Percentiles rank a stretch among this genome's conserved stretches.
phyloP scores from a whole-genome alignment of 371 early-diverging fungal genomes.

The Syncephalastrum monosporum region DNA sequence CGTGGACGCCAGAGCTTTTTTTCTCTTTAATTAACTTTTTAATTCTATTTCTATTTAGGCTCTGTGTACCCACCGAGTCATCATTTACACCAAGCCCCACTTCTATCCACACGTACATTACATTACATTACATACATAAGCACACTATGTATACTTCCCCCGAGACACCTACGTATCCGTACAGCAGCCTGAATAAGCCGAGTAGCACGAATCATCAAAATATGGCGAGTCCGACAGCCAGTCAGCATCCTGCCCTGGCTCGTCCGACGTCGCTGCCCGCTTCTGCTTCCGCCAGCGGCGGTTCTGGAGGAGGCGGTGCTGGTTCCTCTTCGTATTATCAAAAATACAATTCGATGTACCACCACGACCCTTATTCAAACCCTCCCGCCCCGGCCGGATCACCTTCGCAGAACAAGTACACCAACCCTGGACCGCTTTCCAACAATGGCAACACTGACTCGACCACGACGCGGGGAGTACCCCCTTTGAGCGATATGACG shows the following conservation, averaged over 20 bases:
- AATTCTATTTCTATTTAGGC: too few relatives aligned
- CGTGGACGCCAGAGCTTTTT: neutral
- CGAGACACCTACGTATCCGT: slow-evolving; percentile 12
- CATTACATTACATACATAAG: slow-evolving; percentile 6
- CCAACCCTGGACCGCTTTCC: neutral
- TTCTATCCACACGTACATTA: too few relatives aligned
- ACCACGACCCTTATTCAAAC: neutral
- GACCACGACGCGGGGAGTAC: neutral
- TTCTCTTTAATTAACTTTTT: too few relatives aligned
- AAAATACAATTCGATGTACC: slow-evolving; percentile 9
- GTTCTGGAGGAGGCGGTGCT: too few relatives aligned
- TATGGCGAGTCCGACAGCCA: slow-evolving; percentile 8
- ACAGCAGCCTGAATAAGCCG: slow-evolving; percentile 4
- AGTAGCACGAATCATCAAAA: slow-evolving; percentile 6
- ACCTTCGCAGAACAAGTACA: neutral
- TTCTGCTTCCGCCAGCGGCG: too few relatives aligned
- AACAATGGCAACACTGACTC: neutral
- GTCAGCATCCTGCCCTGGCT: slow-evolving; percentile 14
- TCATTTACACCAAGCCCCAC: too few relatives aligned
- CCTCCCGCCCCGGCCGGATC: neutral
- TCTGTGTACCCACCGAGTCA: too few relatives aligned
- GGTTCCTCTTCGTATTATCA: slow-evolving; percentile 13
- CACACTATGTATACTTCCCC: slow-evolving; percentile 17
- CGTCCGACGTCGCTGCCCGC: slow-evolving; percentile 20
- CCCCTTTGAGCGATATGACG: slow-evolving; percentile 1